phyloP scores from a whole-genome alignment of 2,329 filamentous ascomycete species.

The Furcasterigmium sp. region DNA sequence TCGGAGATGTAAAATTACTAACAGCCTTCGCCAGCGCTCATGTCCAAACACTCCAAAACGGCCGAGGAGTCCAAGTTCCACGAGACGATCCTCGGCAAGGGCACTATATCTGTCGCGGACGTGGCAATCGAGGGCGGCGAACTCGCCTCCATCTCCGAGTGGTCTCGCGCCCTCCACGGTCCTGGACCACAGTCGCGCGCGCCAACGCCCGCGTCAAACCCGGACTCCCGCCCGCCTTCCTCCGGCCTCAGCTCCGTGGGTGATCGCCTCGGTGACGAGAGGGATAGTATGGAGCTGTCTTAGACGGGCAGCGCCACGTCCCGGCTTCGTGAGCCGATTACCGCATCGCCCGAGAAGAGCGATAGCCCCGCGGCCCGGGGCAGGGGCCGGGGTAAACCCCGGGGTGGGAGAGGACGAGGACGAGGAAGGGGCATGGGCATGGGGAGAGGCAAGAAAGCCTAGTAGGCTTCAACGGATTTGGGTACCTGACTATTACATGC shows the following conservation, averaged over 20 bases:
- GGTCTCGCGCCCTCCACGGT: conserved; percentile 21
- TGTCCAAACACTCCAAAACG: conserved; percentile 88
- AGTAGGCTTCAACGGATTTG: too few relatives aligned
- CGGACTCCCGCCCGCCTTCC: conserved; percentile 40
- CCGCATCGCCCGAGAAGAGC: not conserved
- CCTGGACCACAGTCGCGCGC: conserved; percentile 31
- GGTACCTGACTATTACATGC: conserved; percentile 6
- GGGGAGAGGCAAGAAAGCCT: conserved; percentile 2
- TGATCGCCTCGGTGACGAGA: conserved; percentile 36
- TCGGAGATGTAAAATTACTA: too few relatives aligned
- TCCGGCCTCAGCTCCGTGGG: conserved; percentile 54
- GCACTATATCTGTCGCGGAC: conserved; percentile 55
- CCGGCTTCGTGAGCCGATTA: too few relatives aligned
- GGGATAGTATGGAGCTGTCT: conserved; percentile 41
- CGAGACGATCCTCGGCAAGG: conserved; percentile 75
- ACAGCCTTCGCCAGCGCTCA: conserved; percentile 52
- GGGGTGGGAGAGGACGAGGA: too few relatives aligned
- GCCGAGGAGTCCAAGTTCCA: conserved; percentile 82
- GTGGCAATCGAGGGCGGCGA: conserved; percentile 76
- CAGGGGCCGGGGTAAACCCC: too few relatives aligned
- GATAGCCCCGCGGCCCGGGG: not conserved
- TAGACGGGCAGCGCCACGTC: conserved; percentile 12
- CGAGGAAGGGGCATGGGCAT: not conserved
- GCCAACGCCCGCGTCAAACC: conserved; percentile 6
- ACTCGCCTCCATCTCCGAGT: conserved; percentile 61